Conservation (phyloP, 1,284 basidiomycete species). For the Ustilago esculenta region DNA sequence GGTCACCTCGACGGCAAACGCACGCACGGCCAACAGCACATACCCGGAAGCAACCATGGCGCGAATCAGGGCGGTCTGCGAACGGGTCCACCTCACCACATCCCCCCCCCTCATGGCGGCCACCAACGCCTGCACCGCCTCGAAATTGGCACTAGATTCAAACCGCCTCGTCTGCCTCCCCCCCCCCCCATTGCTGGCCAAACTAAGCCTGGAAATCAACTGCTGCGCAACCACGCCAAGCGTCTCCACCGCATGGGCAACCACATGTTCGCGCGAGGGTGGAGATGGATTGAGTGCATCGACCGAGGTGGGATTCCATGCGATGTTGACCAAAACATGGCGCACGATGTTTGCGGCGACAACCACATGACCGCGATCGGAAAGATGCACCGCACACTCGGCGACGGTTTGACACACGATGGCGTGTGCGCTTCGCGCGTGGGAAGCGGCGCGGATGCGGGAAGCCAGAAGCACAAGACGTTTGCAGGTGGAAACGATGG, state of each 20-base stretch:
- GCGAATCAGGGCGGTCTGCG: conserved; percentile 26
- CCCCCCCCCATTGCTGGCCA: conserved; percentile 15
- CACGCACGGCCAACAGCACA: conserved; percentile 14
- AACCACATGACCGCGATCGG: conserved; percentile 20
- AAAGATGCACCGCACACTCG: no score
- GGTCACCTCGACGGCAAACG: conserved; percentile 23
- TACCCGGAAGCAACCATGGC: conserved; percentile 26
- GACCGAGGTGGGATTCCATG: conserved; percentile 24
- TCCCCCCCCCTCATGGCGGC: conserved; percentile 21
- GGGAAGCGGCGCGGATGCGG: conserved; percentile 5
- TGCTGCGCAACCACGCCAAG: conserved; percentile 20
- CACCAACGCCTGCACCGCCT: conserved; percentile 17
- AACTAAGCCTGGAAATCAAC: conserved; percentile 24
- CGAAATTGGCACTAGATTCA: conserved; percentile 15
- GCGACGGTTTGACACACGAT: no score
- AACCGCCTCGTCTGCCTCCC: conserved; percentile 27
- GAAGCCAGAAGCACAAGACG: conserved; percentile 15
- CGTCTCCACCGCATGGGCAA: no score
- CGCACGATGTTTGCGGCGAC: conserved; percentile 20
- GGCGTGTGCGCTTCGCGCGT: conserved; percentile 7
- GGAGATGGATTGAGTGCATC: no score
- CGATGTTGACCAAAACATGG: conserved; percentile 28
- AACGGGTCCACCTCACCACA: conserved; percentile 14
- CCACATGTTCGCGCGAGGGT: no score
- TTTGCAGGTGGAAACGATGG: conserved; percentile 12